phyloP scores from a whole-genome alignment of 805 yeast species.

The Zygoascus flipseniorum region DNA sequence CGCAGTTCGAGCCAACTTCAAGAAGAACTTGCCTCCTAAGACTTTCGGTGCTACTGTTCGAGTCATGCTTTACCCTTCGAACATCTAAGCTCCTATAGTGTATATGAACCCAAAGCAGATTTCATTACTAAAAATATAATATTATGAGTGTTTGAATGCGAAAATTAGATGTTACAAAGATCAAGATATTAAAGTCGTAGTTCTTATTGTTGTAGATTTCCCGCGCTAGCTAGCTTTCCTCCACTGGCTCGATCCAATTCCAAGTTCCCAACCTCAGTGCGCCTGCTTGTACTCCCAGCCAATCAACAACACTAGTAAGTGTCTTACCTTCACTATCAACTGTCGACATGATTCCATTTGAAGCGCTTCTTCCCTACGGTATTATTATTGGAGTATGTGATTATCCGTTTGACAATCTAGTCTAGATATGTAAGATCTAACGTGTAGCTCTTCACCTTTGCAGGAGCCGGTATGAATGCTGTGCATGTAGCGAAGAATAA shows the following conservation, averaged over 20 bases:
- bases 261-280: too few relatives aligned
- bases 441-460: constrained; percentile 38
- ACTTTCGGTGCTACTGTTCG: constrained; percentile 99
- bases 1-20: constrained; percentile 97
- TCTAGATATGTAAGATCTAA: not conserved
- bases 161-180: too few relatives aligned
- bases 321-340: not conserved
- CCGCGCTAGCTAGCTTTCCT: too few relatives aligned
- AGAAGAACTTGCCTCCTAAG: constrained; percentile 98
- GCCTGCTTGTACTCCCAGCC: constrained; percentile 1
- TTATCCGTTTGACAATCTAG: constrained; percentile 1
- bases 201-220: too few relatives aligned
- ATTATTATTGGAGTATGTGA: constrained; percentile 43
- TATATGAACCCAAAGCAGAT: not conserved
- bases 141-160: not conserved
- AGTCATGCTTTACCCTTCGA: constrained; percentile 99
- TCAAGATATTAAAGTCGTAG: too few relatives aligned
- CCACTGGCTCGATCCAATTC: too few relatives aligned
- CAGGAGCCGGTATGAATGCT: constrained; percentile 43
- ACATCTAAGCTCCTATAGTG: constrained; percentile 59
- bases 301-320: not conserved
- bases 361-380: constrained; percentile 56
- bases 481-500: constrained; percentile 39
- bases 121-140: not conserved
- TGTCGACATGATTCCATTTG: constrained; percentile 46